Base-by-base conservation (phyloP, 176 grass and related monocot genomes). In the Hordeum marinum region DNA sequence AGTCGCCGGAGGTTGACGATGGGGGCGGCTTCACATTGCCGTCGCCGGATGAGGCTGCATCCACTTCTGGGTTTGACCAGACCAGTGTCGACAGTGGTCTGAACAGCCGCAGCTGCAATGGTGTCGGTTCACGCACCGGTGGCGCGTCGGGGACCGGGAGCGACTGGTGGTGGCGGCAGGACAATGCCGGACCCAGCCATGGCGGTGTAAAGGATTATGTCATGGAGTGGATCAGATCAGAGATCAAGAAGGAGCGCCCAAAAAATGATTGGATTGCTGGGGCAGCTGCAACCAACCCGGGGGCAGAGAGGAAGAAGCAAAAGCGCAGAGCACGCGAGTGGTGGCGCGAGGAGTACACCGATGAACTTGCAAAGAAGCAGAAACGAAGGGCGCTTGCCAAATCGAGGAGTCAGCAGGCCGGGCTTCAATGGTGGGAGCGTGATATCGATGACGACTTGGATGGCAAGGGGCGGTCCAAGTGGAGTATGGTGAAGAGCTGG, bases 201-300 rank as follows among this genome's bases (percentile, higher is more conserved):
- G 85, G 88, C 4, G 85, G 88, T 0, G 92, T 90, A 1, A 94
- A 97, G 74, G 91, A 97, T 66, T 94, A 94, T 72, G 91, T 97
- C 12, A 90, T 94, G 94, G 94, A 97, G 70, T 97, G 94, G 94
- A 97, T 97, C 84, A 78, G 86, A 57, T 97, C 91, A 5, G 94
- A 97, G 76, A 97, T 94, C 83, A 94, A 92, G 87, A 97, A 94
- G 69, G 94, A 97, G 80, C 80, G 85, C 37, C 91, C 94, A 26
- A 94, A 90, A 60, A 88, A 79, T n/a, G 87, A 97, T 58, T 97
- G 91, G 91, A 85, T 86, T 75, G 74, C 80, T 7, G 87, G 80
- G 1, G 58, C 85, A 17, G 76, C 89, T 1, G 68, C 64, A 8
- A 35, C 84, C 34, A 83, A 87, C 27, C 58, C 70, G 59, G 77